A percentile compares a stretch with the other conserved stretches of the same genome.
phyloP scores from a whole-genome alignment of 2,329 filamentous ascomycete genomes.

The Ustulina deusta region DNA sequence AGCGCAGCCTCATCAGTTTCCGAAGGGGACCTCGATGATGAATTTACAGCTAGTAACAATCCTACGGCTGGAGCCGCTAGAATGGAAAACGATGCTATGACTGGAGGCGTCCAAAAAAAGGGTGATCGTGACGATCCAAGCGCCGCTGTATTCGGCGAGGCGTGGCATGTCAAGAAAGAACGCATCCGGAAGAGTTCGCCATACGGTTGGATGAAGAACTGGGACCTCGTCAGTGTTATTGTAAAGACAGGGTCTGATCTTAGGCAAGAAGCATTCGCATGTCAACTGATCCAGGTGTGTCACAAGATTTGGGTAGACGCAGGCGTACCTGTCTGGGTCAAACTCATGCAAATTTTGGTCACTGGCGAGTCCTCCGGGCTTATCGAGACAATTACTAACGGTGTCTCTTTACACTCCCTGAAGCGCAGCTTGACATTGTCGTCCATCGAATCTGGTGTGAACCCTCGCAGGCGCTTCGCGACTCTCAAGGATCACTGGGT shows the following conservation, averaged over 20 bases:
- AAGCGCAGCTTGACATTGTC: conserved; percentile 85
- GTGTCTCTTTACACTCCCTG: conserved; percentile 86
- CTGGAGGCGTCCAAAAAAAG: conserved; percentile 82
- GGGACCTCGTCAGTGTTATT: conserved; percentile 88
- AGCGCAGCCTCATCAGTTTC: conserved; percentile 61
- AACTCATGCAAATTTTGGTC: conserved; percentile 87
- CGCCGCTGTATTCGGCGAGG: conserved; percentile 87
- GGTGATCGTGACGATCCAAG: conserved; percentile 88
- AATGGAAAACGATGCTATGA: conserved; percentile 92
- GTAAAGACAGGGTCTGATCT: conserved; percentile 88
- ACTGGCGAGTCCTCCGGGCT: conserved; percentile 86
- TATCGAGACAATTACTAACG: conserved; percentile 89
- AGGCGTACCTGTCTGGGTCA: conserved; percentile 84
- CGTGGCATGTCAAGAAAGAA: conserved; percentile 86
- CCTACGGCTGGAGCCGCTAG: conserved; percentile 80
- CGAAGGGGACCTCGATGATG: conserved; percentile 52
- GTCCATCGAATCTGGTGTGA: conserved; percentile 77
- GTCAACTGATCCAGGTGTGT: conserved; percentile 84
- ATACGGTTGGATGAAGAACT: conserved; percentile 90
- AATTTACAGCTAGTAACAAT: conserved; percentile 67
- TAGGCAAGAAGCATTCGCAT: conserved; percentile 87
- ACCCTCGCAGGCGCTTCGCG: conserved; percentile 80
- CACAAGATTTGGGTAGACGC: conserved; percentile 85
- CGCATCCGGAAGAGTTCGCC: conserved; percentile 85
- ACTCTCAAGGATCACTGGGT: conserved; percentile 85